Evolutionary conservation across 345 rosid species (phyloP).

Genomic region (Murraya paniculata): DNA sequence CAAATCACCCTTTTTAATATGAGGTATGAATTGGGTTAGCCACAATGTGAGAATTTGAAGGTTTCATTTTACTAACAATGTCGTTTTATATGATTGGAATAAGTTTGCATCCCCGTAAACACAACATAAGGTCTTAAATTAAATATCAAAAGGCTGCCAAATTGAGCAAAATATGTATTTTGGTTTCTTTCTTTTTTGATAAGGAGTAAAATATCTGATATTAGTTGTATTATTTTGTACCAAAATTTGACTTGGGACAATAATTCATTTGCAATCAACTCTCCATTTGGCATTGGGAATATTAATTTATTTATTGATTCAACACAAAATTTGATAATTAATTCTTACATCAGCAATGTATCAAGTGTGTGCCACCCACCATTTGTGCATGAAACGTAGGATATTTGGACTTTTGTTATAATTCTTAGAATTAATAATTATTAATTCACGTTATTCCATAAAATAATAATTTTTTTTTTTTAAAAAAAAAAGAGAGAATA

Average conservation of each 20-base stretch:
- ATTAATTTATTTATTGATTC: neutral
- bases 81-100: neutral
- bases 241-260: neutral
- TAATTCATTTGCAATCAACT: neutral
- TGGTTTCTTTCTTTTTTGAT: no score
- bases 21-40: constrained; percentile 16
- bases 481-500: neutral
- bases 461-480: neutral
- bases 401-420: neutral
- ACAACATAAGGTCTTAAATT: neutral
- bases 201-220: neutral
- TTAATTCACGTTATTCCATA: neutral
- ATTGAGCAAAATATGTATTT: neutral
- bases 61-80: neutral
- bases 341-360: neutral
- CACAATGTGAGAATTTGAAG: neutral
- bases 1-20: no score
- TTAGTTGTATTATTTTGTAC: neutral
- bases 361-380: neutral
- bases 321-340: neutral
- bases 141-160: neutral
- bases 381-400: neutral
- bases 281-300: neutral
- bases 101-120: neutral
- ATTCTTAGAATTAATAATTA: neutral